Conservation (phyloP, 2,329 filamentous ascomycete genomes). For the Aspergillus sp. region DNA sequence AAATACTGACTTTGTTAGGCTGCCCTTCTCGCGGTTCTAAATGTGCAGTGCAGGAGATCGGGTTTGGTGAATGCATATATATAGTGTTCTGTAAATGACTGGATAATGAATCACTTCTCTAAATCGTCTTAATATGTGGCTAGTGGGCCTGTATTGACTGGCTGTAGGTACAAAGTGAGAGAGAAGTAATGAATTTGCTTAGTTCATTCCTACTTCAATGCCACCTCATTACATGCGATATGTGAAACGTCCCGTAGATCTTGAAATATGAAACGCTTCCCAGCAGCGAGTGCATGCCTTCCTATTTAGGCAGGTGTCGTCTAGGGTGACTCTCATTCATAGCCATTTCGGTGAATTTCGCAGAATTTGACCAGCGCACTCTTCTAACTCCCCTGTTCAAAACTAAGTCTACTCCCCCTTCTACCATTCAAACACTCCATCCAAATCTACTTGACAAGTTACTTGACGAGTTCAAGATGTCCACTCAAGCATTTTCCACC, state of each 20-base stretch:
- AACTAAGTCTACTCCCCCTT: too few relatives aligned
- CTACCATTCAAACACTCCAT: background rate
- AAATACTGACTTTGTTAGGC: constrained; percentile 32
- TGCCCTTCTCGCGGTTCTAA: constrained; percentile 52
- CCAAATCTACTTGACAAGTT: background rate
- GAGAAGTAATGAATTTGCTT: background rate
- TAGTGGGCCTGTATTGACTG: background rate
- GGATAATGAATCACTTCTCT: background rate
- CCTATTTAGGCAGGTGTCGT: too few relatives aligned
- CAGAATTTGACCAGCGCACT: background rate
- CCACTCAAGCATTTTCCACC: constrained; percentile 13
- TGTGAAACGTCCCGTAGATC: too few relatives aligned
- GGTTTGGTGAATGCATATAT: background rate
- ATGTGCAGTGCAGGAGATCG: background rate
- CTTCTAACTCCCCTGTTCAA: background rate
- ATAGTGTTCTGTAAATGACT: background rate
- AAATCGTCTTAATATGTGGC: background rate
- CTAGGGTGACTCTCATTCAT: background rate
- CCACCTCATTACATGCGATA: background rate
- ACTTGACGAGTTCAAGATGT: constrained; percentile 9
- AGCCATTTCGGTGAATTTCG: background rate
- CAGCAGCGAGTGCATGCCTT: too few relatives aligned
- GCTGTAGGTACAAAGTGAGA: too few relatives aligned
- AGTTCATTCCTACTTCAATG: background rate
- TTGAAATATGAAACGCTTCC: too few relatives aligned